Evolutionary conservation across 176 grass and related monocot genomes (phyloP).

Genomic region (Microstegium vimineum): DNA sequence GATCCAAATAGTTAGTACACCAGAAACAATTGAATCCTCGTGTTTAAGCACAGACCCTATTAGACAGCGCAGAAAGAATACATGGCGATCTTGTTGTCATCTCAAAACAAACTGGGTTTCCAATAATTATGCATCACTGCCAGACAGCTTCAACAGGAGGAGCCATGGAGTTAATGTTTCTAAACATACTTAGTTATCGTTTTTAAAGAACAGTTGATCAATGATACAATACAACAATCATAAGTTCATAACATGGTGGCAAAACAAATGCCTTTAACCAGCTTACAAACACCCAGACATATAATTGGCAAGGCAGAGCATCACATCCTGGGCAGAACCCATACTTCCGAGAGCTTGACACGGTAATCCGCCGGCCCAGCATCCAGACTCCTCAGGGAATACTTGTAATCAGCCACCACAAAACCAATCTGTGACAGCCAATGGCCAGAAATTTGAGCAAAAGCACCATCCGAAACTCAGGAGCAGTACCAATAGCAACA

Average conservation of each 20-base stretch:
- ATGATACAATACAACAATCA: background rate
- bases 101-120: background rate
- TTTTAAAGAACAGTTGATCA: background rate
- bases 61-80: background rate
- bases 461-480: background rate
- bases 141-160: background rate
- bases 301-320: background rate
- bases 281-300: background rate
- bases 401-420: slow-evolving; percentile 79
- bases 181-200: background rate
- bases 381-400: slow-evolving; percentile 47
- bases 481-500: background rate
- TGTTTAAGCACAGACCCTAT: background rate
- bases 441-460: background rate
- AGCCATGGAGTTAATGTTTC: background rate
- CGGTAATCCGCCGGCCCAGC: slow-evolving; percentile 48
- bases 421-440: slow-evolving; percentile 60
- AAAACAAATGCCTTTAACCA: slow-evolving; percentile 1
- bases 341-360: slow-evolving; percentile 74
- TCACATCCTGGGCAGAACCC: background rate
- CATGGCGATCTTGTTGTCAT: background rate
- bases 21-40: background rate
- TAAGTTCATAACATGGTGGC: background rate
- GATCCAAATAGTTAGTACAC: background rate
- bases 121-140: background rate